phyloP scores from a whole-genome alignment of 225 moss, liverwort and hornwort species.

The Asterella californica region DNA sequence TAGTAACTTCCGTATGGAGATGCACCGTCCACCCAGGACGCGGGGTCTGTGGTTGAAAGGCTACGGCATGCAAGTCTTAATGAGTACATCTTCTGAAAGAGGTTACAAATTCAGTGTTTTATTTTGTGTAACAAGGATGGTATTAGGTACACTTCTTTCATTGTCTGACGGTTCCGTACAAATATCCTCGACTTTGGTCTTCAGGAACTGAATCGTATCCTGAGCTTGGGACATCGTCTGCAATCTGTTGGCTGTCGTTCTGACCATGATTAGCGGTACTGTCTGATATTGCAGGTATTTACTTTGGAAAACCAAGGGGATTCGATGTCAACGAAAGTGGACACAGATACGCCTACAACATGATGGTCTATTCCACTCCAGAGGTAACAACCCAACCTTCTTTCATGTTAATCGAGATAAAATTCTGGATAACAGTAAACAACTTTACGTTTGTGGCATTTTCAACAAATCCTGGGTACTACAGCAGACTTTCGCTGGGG shows the following conservation, averaged over 20 bases:
- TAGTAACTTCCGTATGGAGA: too few species aligned
- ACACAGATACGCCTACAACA: slow-evolving; percentile 64
- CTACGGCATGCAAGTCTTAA: too few species aligned
- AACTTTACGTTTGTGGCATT: too few species aligned
- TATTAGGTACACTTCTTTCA: background rate
- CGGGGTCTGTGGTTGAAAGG: too few species aligned
- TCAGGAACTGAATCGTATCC: background rate
- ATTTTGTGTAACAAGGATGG: background rate
- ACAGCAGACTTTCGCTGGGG: too few species aligned
- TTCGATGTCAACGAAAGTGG: slow-evolving; percentile 66
- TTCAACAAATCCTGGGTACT: too few species aligned
- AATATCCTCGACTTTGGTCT: background rate
- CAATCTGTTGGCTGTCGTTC: background rate
- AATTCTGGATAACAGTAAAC: too few species aligned
- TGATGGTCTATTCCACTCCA: slow-evolving; percentile 79
- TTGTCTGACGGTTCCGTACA: too few species aligned
- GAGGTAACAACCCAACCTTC: slow-evolving; percentile 47
- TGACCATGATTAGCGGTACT: background rate
- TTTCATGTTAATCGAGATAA: background rate
- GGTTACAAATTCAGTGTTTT: background rate
- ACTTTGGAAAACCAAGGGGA: slow-evolving; percentile 91
- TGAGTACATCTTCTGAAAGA: too few species aligned
- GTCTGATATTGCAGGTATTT: slow-evolving; percentile 56
- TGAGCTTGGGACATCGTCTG: background rate
- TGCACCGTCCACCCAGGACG: too few species aligned